Evolutionary conservation across 805 yeast species (phyloP).

Genomic region (Myxozyma mucilagina): DNA sequence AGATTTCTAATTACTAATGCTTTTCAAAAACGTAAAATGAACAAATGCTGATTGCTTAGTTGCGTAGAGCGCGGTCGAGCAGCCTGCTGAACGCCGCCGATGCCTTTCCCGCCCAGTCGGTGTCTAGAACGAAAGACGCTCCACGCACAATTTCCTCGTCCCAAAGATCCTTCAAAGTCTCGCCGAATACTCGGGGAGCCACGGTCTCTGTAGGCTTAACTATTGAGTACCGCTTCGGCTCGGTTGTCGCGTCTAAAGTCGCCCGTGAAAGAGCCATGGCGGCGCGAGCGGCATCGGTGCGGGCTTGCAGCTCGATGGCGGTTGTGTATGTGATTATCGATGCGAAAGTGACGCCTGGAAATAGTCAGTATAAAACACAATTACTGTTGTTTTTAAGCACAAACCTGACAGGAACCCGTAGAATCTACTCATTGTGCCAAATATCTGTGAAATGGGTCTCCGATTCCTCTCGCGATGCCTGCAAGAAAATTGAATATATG

Average conservation of each 20-base stretch:
- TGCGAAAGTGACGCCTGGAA: conserved; percentile 58
- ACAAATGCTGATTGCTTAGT: background rate
- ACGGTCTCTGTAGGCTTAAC: conserved; percentile 23
- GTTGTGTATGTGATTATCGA: conserved; percentile 65
- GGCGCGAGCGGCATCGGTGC: conserved; percentile 49
- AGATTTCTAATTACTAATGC: too few relatives aligned
- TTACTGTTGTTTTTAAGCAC: conserved; percentile 6
- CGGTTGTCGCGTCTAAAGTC: conserved; percentile 45
- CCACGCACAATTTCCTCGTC: conserved; percentile 65
- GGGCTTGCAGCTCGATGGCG: conserved; percentile 53
- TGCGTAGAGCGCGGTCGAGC: background rate
- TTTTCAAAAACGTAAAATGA: background rate
- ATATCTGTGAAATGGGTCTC: background rate
- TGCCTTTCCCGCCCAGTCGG: conserved; percentile 11
- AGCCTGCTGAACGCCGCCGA: background rate
- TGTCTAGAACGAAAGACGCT: conserved; percentile 55
- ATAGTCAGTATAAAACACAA: background rate
- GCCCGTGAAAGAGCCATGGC: conserved; percentile 52
- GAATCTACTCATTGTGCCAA: conserved; percentile 47
- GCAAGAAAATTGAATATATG: background rate
- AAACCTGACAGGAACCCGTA: conserved; percentile 59
- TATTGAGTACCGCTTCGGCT: conserved; percentile 7
- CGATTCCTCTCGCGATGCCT: background rate
- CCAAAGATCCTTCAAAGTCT: conserved; percentile 78
- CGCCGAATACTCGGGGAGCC: conserved; percentile 50